A percentile compares a stretch with the other conserved stretches of the same genome.
Conservation (phyloP, 768 basidiomycete genomes). For the Kondoa malvinella region DNA sequence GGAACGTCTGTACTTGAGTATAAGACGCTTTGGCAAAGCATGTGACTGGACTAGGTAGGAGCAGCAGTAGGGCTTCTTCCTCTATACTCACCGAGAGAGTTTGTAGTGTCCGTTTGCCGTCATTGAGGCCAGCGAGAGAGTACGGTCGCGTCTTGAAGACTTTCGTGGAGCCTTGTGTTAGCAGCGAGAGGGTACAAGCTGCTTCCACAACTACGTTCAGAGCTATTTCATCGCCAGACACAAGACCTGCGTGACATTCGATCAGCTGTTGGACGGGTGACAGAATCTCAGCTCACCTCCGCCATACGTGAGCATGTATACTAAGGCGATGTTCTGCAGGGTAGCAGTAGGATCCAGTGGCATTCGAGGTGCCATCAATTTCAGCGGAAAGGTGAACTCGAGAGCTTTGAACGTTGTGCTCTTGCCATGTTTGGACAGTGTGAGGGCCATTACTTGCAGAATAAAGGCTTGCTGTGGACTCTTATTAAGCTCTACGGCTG, state of each 20-base stretch:
- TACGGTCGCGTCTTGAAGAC: slow-evolving; percentile 71
- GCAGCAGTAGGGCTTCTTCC: slow-evolving; percentile 45
- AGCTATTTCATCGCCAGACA: slow-evolving; percentile 60
- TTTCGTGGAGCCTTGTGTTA: slow-evolving; percentile 90
- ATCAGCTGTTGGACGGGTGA: no score
- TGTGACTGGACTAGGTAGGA: slow-evolving; percentile 83
- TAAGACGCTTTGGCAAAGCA: slow-evolving; percentile 75
- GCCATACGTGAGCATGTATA: slow-evolving; percentile 68
- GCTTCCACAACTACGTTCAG: slow-evolving; percentile 47
- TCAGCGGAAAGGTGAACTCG: slow-evolving; percentile 23
- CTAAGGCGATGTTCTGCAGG: slow-evolving; percentile 5
- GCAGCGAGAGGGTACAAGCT: slow-evolving; percentile 47
- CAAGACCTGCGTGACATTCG: slow-evolving; percentile 47
- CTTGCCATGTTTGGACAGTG: background rate
- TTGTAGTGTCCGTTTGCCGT: slow-evolving; percentile 40
- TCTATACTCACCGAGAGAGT: slow-evolving; percentile 45
- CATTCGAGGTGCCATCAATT: slow-evolving; percentile 18
- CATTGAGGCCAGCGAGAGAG: slow-evolving; percentile 29
- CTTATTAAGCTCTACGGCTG: no score
- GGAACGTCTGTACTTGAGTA: slow-evolving; percentile 64
- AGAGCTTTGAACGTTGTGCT: slow-evolving; percentile 7
- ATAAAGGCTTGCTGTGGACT: no score
- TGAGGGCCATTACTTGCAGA: background rate
- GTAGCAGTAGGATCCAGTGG: background rate
- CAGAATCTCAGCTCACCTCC: no score